These are phyloP conservation scores for Mychonastes homosphaera DNA, from an alignment of 139 green algal species.

Conservation along the genomic window DNA sequence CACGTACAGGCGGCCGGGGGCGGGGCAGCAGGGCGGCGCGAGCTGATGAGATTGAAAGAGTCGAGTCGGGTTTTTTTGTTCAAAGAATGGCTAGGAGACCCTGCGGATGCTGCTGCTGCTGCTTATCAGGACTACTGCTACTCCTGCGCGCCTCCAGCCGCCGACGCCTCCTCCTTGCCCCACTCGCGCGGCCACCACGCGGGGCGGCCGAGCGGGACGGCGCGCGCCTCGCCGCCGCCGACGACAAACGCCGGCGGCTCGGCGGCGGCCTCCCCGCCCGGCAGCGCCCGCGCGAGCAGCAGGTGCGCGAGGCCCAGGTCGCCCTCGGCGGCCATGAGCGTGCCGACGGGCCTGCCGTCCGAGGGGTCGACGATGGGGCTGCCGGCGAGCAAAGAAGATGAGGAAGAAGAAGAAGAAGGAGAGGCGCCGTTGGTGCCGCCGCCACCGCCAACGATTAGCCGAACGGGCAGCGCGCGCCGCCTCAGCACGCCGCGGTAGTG, in stretches of 20 bases:
- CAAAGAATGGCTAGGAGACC: too few relatives aligned
- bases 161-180: constrained; percentile 26
- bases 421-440: background rate
- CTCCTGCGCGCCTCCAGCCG: too few relatives aligned
- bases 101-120: too few relatives aligned
- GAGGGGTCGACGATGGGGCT: background rate
- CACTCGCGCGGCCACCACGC: constrained; percentile 37
- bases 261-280: background rate
- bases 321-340: constrained; percentile 12
- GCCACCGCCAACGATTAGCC: background rate
- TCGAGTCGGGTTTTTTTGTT: too few relatives aligned
- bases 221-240: background rate
- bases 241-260: background rate
- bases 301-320: constrained; percentile 33
- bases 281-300: constrained; percentile 19
- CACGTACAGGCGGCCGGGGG: background rate
- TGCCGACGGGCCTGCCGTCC: constrained; percentile 7
- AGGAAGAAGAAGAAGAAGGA: background rate
- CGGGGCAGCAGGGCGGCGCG: too few relatives aligned
- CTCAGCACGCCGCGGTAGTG: constrained; percentile 25
- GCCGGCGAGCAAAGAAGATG: background rate
- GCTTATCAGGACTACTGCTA: too few relatives aligned
- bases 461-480: background rate
- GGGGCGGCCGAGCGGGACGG: constrained; percentile 20
- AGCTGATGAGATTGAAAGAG: too few relatives aligned